phyloP scores from a whole-genome alignment of 768 basidiomycete species.

The Phallus indusiatus region DNA sequence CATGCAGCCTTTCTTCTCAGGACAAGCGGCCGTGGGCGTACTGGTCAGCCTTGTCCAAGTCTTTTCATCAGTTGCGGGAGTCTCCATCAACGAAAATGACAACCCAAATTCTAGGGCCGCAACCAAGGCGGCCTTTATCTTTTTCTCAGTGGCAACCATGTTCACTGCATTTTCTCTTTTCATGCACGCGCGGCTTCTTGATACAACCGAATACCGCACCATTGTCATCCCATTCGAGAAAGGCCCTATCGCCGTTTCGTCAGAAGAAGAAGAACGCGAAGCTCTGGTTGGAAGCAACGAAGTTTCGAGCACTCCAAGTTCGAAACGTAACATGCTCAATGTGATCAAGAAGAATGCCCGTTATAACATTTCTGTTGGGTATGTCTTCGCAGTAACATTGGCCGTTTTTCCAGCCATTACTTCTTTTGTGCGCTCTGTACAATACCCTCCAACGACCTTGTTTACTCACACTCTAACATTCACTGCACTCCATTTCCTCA shows the following conservation, averaged over 20 bases:
- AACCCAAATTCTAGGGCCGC: constrained; percentile 24
- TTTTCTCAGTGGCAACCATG: constrained; percentile 60
- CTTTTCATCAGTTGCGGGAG: constrained; percentile 47
- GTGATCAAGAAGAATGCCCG: constrained; percentile 55
- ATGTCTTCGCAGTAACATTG: constrained; percentile 71
- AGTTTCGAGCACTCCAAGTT: constrained; percentile 16
- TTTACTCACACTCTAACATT: constrained; percentile 75
- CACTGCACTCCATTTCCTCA: constrained; percentile 64
- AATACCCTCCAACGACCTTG: constrained; percentile 29
- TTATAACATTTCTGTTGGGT: constrained; percentile 66
- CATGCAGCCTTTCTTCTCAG: constrained; percentile 70
- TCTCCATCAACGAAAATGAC: constrained; percentile 13
- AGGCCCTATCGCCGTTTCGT: constrained; percentile 11
- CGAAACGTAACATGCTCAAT: constrained; percentile 36
- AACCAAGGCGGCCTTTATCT: constrained; percentile 63
- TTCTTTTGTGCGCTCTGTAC: constrained; percentile 59
- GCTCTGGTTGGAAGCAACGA: constrained; percentile 27
- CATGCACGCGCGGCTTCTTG: constrained; percentile 49
- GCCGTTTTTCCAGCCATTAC: constrained; percentile 85
- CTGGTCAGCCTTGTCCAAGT: constrained; percentile 73
- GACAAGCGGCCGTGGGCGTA: constrained; percentile 80
- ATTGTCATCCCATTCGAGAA: constrained; percentile 42
- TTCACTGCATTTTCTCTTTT: constrained; percentile 49
- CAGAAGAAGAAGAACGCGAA: constrained; percentile 23
- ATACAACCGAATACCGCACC: constrained; percentile 48